Evolutionary conservation across 176 grass and related monocot species (phyloP).

Genomic region (Poa pratensis): DNA sequence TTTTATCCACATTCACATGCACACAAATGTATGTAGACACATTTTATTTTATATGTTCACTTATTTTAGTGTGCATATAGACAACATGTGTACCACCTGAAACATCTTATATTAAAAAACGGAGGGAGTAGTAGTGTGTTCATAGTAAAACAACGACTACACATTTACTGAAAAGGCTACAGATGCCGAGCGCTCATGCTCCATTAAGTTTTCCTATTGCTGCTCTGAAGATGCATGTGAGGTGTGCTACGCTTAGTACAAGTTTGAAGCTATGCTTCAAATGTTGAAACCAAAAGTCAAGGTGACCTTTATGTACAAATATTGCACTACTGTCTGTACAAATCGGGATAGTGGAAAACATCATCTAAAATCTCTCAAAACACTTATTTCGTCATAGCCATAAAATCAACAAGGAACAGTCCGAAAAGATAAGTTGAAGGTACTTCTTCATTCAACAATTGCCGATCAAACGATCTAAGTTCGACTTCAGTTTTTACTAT

Average conservation of each 20-base stretch:
- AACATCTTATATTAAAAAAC: no score
- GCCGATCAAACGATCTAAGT: background rate
- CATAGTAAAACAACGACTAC: background rate
- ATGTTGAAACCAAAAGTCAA: conserved; percentile 23
- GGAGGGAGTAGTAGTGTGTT: no score
- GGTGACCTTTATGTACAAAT: background rate
- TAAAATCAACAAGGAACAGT: background rate
- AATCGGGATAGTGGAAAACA: background rate
- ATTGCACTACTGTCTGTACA: background rate
- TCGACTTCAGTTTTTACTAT: background rate
- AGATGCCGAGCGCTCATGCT: background rate
- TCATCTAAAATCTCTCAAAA: background rate
- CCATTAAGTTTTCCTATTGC: background rate
- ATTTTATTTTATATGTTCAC: no score
- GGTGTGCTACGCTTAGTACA: background rate
- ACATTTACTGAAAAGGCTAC: background rate
- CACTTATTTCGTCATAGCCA: background rate
- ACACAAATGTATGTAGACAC: no score
- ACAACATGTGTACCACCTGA: no score
- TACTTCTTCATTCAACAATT: background rate
- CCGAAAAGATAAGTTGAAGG: background rate
- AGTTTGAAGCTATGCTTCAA: background rate
- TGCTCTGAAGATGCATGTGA: background rate
- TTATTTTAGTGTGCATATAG: no score
- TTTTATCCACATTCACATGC: no score